These are phyloP conservation scores for Echeveria elegans DNA, from an alignment of 164 flowering plant genomes.

Conservation along the genomic window DNA sequence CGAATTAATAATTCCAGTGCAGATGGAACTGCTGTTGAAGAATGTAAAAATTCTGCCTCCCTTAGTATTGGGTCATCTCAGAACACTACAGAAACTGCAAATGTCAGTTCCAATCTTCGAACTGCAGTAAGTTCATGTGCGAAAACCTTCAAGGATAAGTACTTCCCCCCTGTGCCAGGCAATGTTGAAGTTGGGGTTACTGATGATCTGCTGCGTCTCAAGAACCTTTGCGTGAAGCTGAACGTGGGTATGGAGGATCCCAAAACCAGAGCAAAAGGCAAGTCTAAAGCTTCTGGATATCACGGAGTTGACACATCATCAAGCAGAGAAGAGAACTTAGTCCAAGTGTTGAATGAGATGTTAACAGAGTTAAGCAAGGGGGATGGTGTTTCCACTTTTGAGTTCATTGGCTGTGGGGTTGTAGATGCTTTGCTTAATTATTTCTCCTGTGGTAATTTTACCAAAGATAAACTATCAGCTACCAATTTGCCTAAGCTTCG, in stretches of 20 bases:
- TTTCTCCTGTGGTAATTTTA: conserved; percentile 75
- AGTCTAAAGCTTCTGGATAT: conserved; percentile 59
- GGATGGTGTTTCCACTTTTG: conserved; percentile 96
- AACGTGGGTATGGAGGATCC: conserved; percentile 62
- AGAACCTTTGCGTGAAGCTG: conserved; percentile 70
- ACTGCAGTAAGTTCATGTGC: conserved; percentile 63
- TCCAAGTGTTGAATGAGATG: conserved; percentile 66
- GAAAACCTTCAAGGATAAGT: conserved; percentile 75
- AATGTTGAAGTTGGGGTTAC: conserved; percentile 60
- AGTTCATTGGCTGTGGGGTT: conserved; percentile 93
- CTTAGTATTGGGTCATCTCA: conserved; percentile 52
- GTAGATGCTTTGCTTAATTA: conserved; percentile 79
- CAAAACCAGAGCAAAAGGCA: conserved; percentile 67
- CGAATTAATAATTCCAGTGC: conserved; percentile 49
- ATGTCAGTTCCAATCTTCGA: conserved; percentile 60
- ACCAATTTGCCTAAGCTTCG: conserved; percentile 64
- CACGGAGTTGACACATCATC: conserved; percentile 35
- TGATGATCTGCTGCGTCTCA: conserved; percentile 77
- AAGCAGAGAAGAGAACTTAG: conserved; percentile 57
- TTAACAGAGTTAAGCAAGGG: conserved; percentile 72
- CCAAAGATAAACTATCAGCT: conserved; percentile 52
- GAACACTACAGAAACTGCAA: conserved; percentile 48
- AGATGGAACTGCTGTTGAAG: conserved; percentile 56
- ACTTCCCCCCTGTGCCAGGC: conserved; percentile 70
- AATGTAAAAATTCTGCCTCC: conserved; percentile 40